Conservation (phyloP, 2,329 filamentous ascomycete genomes). For the Penicillium sp. region DNA sequence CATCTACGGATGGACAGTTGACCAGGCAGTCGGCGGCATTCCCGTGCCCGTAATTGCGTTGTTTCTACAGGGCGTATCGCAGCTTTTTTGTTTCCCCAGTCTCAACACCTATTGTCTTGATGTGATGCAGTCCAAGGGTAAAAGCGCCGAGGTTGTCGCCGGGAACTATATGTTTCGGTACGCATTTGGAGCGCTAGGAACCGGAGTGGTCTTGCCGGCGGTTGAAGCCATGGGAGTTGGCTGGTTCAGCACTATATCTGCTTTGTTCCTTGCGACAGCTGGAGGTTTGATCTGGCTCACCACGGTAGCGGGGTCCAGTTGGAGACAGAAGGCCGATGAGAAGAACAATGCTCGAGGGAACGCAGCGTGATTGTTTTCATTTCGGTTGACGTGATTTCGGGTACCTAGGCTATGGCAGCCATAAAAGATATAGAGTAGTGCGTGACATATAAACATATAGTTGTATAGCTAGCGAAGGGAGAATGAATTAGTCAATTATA, state of each 20-base stretch:
- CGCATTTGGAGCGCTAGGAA: slow-evolving; percentile 66
- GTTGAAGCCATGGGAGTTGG: slow-evolving; percentile 73
- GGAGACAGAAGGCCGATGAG: slow-evolving; percentile 53
- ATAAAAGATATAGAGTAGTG: background rate
- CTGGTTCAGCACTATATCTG: slow-evolving; percentile 72
- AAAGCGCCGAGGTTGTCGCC: slow-evolving; percentile 69
- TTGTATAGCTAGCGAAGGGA: too few species aligned
- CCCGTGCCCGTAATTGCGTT: slow-evolving; percentile 64
- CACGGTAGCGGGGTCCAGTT: slow-evolving; percentile 48
- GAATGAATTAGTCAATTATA: background rate
- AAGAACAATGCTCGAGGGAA: slow-evolving; percentile 28
- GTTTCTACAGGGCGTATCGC: slow-evolving; percentile 69
- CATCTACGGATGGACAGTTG: slow-evolving; percentile 64
- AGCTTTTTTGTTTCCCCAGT: slow-evolving; percentile 71
- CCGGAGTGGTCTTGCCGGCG: slow-evolving; percentile 68
- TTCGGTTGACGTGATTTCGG: background rate
- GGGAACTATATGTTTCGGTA: slow-evolving; percentile 79
- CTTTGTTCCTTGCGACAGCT: slow-evolving; percentile 51
- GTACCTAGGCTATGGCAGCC: background rate
- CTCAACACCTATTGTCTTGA: slow-evolving; percentile 80
- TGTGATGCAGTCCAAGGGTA: slow-evolving; percentile 62
- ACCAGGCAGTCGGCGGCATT: slow-evolving; percentile 53
- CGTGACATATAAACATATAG: background rate
- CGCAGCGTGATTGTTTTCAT: slow-evolving; percentile 1
- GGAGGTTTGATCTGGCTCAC: slow-evolving; percentile 47